These are phyloP conservation scores for Apiospora koreana DNA, from an alignment of 2,329 filamentous ascomycete genomes.

Conservation along the genomic window DNA sequence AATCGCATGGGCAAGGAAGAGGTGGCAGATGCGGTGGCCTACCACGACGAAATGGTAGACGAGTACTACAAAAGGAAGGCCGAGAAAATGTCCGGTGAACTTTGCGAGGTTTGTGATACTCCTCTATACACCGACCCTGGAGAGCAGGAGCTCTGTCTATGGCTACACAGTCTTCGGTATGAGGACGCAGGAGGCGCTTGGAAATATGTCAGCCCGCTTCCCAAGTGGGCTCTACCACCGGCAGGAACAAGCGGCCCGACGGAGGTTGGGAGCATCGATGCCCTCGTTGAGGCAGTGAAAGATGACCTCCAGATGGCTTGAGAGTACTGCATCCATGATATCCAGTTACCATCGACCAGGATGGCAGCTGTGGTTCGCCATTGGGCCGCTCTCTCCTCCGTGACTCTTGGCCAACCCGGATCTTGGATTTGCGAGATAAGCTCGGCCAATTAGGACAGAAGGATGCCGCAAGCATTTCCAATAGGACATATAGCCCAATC, in stretches of 20 bases:
- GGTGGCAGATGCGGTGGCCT: slow-evolving; percentile 84
- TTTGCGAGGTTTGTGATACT: slow-evolving; percentile 80
- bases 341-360: neutral
- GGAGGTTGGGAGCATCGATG: slow-evolving; percentile 63
- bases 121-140: slow-evolving; percentile 93
- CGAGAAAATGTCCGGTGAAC: slow-evolving; percentile 87
- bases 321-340: neutral
- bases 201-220: slow-evolving; percentile 84
- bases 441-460: neutral
- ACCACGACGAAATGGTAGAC: slow-evolving; percentile 92
- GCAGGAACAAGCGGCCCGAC: slow-evolving; percentile 70
- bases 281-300: slow-evolving; percentile 57
- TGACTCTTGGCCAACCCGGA: neutral
- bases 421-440: neutral
- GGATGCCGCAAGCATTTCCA: neutral
- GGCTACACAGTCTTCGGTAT: slow-evolving; percentile 90
- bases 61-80: slow-evolving; percentile 88
- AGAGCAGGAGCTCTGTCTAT: slow-evolving; percentile 85
- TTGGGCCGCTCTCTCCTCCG: neutral
- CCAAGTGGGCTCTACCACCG: slow-evolving; percentile 84
- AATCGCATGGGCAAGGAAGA: slow-evolving; percentile 93
- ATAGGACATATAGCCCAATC: neutral
- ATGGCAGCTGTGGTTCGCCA: neutral
- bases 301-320: slow-evolving; percentile 42
- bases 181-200: slow-evolving; percentile 80